A percentile compares a stretch with the other conserved stretches of the same genome.
Conservation (phyloP, 2,329 filamentous ascomycete genomes). For the Mariannaea elegans region DNA sequence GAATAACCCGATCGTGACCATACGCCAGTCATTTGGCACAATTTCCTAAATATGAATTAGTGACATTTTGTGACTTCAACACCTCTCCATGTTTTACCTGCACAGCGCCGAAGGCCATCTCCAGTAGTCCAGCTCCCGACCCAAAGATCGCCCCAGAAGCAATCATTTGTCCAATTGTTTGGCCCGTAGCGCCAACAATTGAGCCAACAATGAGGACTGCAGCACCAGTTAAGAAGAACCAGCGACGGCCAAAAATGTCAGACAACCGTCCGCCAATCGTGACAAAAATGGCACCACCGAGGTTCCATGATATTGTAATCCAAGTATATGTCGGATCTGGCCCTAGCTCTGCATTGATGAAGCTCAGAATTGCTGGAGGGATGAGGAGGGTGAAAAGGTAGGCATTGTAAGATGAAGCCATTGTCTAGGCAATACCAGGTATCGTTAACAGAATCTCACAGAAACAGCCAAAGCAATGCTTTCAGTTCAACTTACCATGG, state of each 20-base stretch:
- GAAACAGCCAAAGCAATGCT: neutral
- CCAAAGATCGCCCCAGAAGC: conserved; percentile 51
- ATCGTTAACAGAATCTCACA: neutral
- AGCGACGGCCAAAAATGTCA: conserved; percentile 52
- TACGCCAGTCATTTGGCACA: conserved; percentile 49
- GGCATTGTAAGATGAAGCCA: conserved; percentile 35
- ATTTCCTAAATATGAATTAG: conserved; percentile 41
- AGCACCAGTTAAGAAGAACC: conserved; percentile 49
- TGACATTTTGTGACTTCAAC: neutral
- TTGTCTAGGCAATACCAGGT: neutral
- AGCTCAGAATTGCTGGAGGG: conserved; percentile 44
- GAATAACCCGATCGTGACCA: conserved; percentile 45
- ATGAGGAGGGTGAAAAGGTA: conserved; percentile 49
- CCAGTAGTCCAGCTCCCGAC: conserved; percentile 50
- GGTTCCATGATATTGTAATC: conserved; percentile 46
- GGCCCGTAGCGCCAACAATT: conserved; percentile 50
- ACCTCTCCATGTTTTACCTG: neutral
- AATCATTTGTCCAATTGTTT: conserved; percentile 51
- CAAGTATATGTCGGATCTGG: conserved; percentile 46
- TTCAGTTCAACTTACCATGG: conserved; percentile 1
- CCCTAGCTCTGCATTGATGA: conserved; percentile 47
- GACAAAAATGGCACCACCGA: conserved; percentile 46
- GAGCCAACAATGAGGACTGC: conserved; percentile 45
- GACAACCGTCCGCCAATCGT: conserved; percentile 47
- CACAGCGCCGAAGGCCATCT: conserved; percentile 48